Evolutionary conservation across 768 basidiomycete species (phyloP).

Genomic region (Tricholoma sp.): DNA sequence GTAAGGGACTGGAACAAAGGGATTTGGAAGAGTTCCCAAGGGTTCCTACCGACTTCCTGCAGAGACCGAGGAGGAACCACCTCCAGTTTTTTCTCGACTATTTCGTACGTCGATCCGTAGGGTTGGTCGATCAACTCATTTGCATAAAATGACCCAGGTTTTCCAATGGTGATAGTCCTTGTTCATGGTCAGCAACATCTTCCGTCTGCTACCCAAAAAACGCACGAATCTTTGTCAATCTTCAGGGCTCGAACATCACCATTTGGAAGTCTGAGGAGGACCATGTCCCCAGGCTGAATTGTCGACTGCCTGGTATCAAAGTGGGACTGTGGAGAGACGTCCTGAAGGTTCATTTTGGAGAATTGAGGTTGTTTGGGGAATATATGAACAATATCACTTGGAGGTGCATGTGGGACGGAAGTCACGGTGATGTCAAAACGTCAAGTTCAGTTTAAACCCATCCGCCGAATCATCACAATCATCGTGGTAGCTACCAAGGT

Average conservation of each 20-base stretch:
- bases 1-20: not conserved
- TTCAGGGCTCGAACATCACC: slow-evolving; percentile 74
- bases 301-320: slow-evolving; percentile 20
- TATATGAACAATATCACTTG: not conserved
- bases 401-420: not conserved
- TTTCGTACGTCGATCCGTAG: slow-evolving; percentile 88
- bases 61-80: slow-evolving; percentile 57
- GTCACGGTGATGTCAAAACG: not conserved
- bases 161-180: slow-evolving; percentile 74
- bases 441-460: not conserved
- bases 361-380: not conserved
- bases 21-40: slow-evolving; percentile 1
- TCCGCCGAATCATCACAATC: not conserved
- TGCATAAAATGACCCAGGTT: slow-evolving; percentile 78
- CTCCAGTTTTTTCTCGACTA: slow-evolving; percentile 64
- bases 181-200: not conserved
- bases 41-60: slow-evolving; percentile 72
- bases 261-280: slow-evolving; percentile 75
- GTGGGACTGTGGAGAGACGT: slow-evolving; percentile 1
- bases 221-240: slow-evolving; percentile 68
- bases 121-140: slow-evolving; percentile 76
- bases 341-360: slow-evolving; percentile 7
- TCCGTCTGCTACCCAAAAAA: slow-evolving; percentile 3
- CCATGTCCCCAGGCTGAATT: slow-evolving; percentile 68
- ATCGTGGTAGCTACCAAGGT: not conserved